Base-by-base conservation (phyloP, 768 basidiomycete genomes). In the Gymnopilus dilepis region DNA sequence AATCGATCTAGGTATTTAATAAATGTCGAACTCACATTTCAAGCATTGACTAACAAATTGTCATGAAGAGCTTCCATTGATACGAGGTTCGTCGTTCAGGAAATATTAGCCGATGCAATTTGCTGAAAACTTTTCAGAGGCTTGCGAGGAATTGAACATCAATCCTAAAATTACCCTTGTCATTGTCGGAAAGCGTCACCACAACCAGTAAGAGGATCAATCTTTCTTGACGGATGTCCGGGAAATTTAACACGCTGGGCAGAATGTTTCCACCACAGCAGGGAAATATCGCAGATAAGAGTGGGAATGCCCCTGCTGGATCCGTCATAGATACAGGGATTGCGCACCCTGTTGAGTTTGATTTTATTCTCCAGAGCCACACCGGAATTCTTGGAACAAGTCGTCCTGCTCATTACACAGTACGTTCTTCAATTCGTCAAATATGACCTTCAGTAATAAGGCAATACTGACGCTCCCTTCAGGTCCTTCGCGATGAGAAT, bases 351-450 rank as follows among this genome's bases (percentile, higher is more conserved):
- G 82, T 83, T 0, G 89, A 91, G 56, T 87, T 88, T 37, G 92
- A 94, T 65, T 94, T 86, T 72, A 93, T 90, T 66, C 78, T 94
- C 3, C 87, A 87, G 67, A 89, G 87, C 54, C 92, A 94, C 59
- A 90, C 84, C 0, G 92, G 91, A 12, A 75, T 94, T 1, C 79
- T 92, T 0, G 92, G 92, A 7, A 94, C 91, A 0, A 91, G 89
- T 58, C 71, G 81, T 8, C 77, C 80, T 0, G 77, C 76, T 0
- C 81, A 82, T 68, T 84, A 84, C 65, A 76, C 77, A 6, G 80
- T 82, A 61, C 9, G 81, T 72, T 12, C 30, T 50, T 28, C 8
- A 17, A 24, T 3, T n/a, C 11, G 21, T 62, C 34, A 15, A 19
- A 42, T 30, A 13, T 28, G 51, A 28, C 3, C 47, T 6, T 40